phyloP scores from a whole-genome alignment of 2,329 filamentous ascomycete genomes.

The Fusarium sororula region DNA sequence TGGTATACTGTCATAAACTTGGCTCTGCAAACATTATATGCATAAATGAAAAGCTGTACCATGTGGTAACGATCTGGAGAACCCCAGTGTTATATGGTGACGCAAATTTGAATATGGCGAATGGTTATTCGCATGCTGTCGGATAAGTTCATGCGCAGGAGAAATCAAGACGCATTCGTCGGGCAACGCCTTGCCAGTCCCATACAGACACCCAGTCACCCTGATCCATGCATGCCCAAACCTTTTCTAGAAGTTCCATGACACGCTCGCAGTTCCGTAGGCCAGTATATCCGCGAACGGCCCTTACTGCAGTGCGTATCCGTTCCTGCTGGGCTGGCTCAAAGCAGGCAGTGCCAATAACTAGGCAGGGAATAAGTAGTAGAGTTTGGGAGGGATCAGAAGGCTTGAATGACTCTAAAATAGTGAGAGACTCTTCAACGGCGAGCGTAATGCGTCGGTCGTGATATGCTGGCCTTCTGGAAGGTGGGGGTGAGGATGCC shows the following conservation, averaged over 20 bases:
- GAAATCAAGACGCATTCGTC: constrained; percentile 64
- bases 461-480: constrained; percentile 57
- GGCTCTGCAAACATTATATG: constrained; percentile 10
- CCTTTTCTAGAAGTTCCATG: constrained; percentile 62
- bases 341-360: constrained; percentile 70
- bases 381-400: constrained; percentile 68
- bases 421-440: constrained; percentile 64
- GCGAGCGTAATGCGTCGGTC: constrained; percentile 62
- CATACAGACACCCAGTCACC: constrained; percentile 68
- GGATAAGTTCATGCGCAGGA: constrained; percentile 55
- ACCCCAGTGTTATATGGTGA: not conserved
- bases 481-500: constrained; percentile 56
- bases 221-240: constrained; percentile 68
- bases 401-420: constrained; percentile 65
- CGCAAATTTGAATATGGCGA: constrained; percentile 6
- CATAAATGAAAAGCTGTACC: not conserved
- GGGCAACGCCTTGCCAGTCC: constrained; percentile 71
- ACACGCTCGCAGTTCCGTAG: constrained; percentile 66
- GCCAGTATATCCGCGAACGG: constrained; percentile 67
- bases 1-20: constrained; percentile 18
- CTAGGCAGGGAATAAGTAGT: constrained; percentile 67
- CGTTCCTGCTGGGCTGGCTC: constrained; percentile 61
- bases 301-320: constrained; percentile 59
- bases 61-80: not conserved
- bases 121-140: not conserved